Evolutionary conservation across 768 basidiomycete species (phyloP).

Genomic region (Neoboletus subvelutipes): DNA sequence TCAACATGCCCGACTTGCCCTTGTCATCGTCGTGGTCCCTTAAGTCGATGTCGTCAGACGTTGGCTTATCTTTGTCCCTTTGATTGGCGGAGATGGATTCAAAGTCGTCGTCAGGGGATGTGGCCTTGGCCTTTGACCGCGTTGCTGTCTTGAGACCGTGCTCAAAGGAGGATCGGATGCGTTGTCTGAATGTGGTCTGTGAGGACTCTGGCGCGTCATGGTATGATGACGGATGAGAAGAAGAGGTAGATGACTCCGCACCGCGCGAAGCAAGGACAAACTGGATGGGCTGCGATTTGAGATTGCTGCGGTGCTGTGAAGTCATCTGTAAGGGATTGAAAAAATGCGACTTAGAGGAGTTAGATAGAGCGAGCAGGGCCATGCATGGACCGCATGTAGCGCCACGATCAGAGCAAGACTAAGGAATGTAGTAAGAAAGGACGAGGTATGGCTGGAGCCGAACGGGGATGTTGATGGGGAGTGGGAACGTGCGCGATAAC

Average conservation of each 20-base stretch:
- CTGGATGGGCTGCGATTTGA: constrained; percentile 33
- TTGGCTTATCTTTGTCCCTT: constrained; percentile 40
- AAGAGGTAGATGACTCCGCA: constrained; percentile 34
- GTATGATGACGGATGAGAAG: constrained; percentile 27
- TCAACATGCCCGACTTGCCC: constrained; percentile 46
- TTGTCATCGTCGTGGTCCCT: constrained; percentile 37
- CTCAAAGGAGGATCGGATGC: constrained; percentile 65
- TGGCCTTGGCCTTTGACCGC: constrained; percentile 48
- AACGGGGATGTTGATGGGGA: constrained; percentile 6
- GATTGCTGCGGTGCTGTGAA: constrained; percentile 40
- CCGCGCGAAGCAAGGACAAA: constrained; percentile 45
- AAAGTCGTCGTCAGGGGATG: constrained; percentile 40
- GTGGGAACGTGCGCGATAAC: constrained; percentile 24
- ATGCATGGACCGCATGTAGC: constrained; percentile 39
- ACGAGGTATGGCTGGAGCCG: constrained; percentile 8
- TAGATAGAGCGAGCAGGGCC: constrained; percentile 44
- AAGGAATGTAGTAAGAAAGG: constrained; percentile 18
- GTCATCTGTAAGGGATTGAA: constrained; percentile 48
- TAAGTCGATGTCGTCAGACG: constrained; percentile 33
- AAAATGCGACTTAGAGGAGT: constrained; percentile 37
- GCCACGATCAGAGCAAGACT: constrained; percentile 20
- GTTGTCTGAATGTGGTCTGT: constrained; percentile 54
- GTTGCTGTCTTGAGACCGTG: constrained; percentile 66
- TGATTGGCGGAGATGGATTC: constrained; percentile 45
- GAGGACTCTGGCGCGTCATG: constrained; percentile 39